A percentile compares a stretch with the other conserved stretches of the same genome.
Evolutionary conservation across 148 eudicot genomes (phyloP).

Genomic region (Rhododendron griersonianum): DNA sequence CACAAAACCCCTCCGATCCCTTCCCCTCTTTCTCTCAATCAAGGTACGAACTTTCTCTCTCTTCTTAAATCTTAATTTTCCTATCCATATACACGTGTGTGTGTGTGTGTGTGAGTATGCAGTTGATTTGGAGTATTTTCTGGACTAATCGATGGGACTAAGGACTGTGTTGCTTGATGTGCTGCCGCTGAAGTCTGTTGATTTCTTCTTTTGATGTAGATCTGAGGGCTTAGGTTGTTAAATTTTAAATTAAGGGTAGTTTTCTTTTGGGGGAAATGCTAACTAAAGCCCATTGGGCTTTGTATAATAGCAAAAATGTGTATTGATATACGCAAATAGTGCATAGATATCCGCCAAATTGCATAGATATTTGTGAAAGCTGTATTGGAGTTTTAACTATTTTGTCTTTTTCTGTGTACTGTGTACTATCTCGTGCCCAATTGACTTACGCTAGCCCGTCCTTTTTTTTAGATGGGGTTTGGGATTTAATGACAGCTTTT

Average conservation of each 20-base stretch:
- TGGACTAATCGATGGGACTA: slow-evolving; percentile 3
- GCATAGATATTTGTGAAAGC: too few species aligned
- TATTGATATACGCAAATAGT: too few species aligned
- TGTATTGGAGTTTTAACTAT: background rate
- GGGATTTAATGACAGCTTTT: background rate
- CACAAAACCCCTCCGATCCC: slow-evolving; percentile 28
- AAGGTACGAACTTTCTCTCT: slow-evolving; percentile 13
- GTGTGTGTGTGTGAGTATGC: background rate
- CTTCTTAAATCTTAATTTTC: background rate
- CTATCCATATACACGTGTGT: background rate
- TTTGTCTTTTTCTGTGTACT: background rate
- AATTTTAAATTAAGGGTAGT: background rate
- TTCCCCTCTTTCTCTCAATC: slow-evolving; percentile 12
- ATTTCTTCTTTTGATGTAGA: background rate
- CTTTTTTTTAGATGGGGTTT: background rate
- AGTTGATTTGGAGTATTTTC: background rate
- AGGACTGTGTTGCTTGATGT: background rate
- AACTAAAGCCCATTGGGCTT: background rate
- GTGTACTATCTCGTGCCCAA: background rate
- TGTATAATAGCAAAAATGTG: too few species aligned
- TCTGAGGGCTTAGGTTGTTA: background rate
- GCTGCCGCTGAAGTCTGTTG: slow-evolving; percentile 1
- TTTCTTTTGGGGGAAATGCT: background rate
- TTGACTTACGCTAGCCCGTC: background rate
- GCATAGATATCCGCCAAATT: background rate